Percentiles rank a stretch among this genome's conserved stretches.
phyloP scores from a whole-genome alignment of 1,139 yeast genomes.

The Geotrichum klebahnii region DNA sequence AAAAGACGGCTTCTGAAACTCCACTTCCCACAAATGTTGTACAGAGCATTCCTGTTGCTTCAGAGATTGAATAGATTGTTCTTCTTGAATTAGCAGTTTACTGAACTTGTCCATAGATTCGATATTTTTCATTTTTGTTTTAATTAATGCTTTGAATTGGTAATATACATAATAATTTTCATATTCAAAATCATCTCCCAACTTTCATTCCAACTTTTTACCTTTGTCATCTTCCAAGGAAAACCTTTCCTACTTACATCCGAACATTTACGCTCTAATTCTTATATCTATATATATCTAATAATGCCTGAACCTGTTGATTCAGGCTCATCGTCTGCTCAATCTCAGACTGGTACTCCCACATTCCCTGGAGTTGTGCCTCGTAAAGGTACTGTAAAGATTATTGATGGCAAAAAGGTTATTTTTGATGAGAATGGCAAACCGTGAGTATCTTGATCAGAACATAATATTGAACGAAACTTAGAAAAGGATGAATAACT shows the following conservation, averaged over 20 bases:
- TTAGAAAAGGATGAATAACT: too few relatives aligned
- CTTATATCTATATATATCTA: background rate
- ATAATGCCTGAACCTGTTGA: slow-evolving; percentile 11
- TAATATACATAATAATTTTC: background rate
- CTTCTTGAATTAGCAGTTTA: background rate
- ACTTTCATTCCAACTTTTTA: too few relatives aligned
- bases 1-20: slow-evolving; percentile 29
- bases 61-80: slow-evolving; percentile 12
- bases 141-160: background rate
- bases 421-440: slow-evolving; percentile 83
- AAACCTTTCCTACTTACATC: too few relatives aligned
- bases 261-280: background rate
- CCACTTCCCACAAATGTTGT: slow-evolving; percentile 30
- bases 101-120: too few relatives aligned
- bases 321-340: background rate
- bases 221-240: too few relatives aligned
- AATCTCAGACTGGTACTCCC: background rate
- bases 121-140: slow-evolving; percentile 5
- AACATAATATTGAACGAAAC: too few relatives aligned
- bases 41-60: slow-evolving; percentile 16
- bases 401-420: slow-evolving; percentile 57
- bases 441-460: too few relatives aligned
- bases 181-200: too few relatives aligned
- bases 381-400: slow-evolving; percentile 19
- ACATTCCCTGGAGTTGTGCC: slow-evolving; percentile 17